These are phyloP conservation scores for Phytopythium aichiense DNA, from an alignment of 352 stramenopile species.

Conservation along the genomic window DNA sequence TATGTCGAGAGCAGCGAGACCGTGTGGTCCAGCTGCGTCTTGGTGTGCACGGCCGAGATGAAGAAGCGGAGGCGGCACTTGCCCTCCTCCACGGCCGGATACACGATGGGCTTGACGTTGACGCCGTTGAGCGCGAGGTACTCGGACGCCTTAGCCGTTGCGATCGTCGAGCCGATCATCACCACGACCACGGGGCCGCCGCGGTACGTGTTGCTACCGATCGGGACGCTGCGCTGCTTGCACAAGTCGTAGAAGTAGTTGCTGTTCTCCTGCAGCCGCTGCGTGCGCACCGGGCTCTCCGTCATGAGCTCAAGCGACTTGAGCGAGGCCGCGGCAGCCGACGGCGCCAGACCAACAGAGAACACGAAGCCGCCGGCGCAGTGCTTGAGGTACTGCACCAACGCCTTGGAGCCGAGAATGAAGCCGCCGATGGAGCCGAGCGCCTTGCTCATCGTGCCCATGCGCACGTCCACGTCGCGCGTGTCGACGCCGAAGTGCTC, in stretches of 20 bases:
- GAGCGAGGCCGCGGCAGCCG: slow-evolving; percentile 61
- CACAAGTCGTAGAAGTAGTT: slow-evolving; percentile 77
- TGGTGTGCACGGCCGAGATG: slow-evolving; percentile 73
- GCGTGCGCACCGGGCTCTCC: slow-evolving; percentile 46
- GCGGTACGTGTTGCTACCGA: slow-evolving; percentile 56
- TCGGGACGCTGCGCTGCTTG: slow-evolving; percentile 52
- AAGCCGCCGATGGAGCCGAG: slow-evolving; percentile 66
- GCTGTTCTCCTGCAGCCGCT: slow-evolving; percentile 60
- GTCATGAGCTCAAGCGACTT: slow-evolving; percentile 71
- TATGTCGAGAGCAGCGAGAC: slow-evolving; percentile 39
- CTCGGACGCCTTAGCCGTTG: slow-evolving; percentile 69
- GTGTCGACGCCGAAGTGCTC: slow-evolving; percentile 46
- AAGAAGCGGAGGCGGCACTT: slow-evolving; percentile 86
- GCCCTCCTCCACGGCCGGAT: slow-evolving; percentile 80
- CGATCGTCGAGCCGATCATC: slow-evolving; percentile 74
- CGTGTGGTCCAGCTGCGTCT: slow-evolving; percentile 59
- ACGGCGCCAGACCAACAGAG: slow-evolving; percentile 65
- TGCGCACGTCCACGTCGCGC: slow-evolving; percentile 51
- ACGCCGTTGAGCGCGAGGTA: slow-evolving; percentile 49
- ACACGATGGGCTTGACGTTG: slow-evolving; percentile 85
- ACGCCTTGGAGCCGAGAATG: slow-evolving; percentile 42
- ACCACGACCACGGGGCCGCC: slow-evolving; percentile 78
- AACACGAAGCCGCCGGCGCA: slow-evolving; percentile 74
- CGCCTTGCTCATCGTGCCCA: slow-evolving; percentile 75
- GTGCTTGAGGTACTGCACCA: slow-evolving; percentile 66